phyloP scores from a whole-genome alignment of 225 moss, liverwort and hornwort genomes.

The Antitrichia curtipendula region DNA sequence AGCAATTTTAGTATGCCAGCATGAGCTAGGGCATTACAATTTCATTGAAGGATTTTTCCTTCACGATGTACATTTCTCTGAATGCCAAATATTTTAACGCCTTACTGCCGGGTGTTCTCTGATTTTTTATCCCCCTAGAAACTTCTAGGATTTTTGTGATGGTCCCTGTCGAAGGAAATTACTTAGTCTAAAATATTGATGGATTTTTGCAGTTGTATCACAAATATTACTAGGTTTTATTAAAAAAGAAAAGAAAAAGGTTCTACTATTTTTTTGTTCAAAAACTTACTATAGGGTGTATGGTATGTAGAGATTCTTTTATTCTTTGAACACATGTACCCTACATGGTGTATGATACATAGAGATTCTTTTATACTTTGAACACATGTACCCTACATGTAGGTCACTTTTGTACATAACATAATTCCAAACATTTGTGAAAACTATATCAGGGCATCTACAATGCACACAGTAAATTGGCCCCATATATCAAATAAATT shows the following conservation, averaged over 20 bases:
- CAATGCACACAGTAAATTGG: neutral
- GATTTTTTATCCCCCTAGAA: neutral
- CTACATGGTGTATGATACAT: neutral
- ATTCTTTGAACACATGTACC: neutral
- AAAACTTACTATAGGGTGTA: neutral
- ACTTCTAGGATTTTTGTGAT: neutral
- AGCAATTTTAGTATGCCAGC: neutral
- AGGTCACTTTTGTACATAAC: neutral
- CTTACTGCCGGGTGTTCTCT: neutral
- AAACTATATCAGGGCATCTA: neutral
- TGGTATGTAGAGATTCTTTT: accelerated
- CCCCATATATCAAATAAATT: neutral
- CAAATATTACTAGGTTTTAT: neutral
- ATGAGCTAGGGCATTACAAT: neutral
- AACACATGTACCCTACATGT: neutral
- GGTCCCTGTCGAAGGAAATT: neutral
- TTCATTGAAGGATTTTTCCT: neutral
- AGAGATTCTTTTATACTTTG: neutral
- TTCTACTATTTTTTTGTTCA: neutral
- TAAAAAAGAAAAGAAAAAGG: accelerated
- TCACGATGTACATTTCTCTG: neutral
- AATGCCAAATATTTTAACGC: neutral
- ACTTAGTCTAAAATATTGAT: neutral
- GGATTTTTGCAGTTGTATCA: neutral
- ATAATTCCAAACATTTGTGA: neutral